These are phyloP conservation scores for Eucalyptus curtisii DNA, from an alignment of 345 rosid species.

Conservation along the genomic window DNA sequence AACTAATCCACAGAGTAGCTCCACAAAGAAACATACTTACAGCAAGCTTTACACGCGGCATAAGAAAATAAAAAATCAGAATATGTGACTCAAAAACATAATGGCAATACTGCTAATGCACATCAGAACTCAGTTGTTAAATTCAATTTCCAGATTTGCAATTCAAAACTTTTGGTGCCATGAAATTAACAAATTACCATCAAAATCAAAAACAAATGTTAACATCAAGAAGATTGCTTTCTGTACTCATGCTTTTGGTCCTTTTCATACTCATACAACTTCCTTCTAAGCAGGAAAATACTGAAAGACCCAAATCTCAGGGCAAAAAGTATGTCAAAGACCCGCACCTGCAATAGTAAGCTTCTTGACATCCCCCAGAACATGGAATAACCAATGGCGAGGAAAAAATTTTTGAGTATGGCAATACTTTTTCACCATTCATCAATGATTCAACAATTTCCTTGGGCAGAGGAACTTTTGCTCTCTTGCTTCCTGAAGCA, in stretches of 20 bases:
- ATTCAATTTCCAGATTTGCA: background rate
- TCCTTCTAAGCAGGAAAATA: background rate
- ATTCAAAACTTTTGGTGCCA: background rate
- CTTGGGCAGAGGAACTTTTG: constrained; percentile 24
- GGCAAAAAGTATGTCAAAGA: background rate
- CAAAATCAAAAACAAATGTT: no score
- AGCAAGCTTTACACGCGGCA: fast-evolving
- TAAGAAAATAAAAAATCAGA: background rate
- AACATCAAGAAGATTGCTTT: no score
- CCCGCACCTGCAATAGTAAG: constrained; percentile 69
- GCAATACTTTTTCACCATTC: constrained; percentile 46
- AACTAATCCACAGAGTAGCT: background rate
- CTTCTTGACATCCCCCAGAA: constrained; percentile 65
- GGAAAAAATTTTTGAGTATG: constrained; percentile 43
- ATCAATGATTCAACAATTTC: constrained; percentile 40
- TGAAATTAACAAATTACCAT: no score
- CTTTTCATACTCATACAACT: background rate
- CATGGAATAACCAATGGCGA: constrained; percentile 47
- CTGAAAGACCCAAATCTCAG: background rate
- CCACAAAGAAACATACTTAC: background rate
- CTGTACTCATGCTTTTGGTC: no score
- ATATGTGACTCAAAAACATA: background rate
- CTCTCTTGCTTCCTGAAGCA: constrained; percentile 32
- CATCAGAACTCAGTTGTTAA: background rate
- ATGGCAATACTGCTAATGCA: background rate